Percentiles rank a stretch among this genome's conserved stretches.
phyloP scores from a whole-genome alignment of 768 basidiomycete genomes.

The Mycena vulgaris region DNA sequence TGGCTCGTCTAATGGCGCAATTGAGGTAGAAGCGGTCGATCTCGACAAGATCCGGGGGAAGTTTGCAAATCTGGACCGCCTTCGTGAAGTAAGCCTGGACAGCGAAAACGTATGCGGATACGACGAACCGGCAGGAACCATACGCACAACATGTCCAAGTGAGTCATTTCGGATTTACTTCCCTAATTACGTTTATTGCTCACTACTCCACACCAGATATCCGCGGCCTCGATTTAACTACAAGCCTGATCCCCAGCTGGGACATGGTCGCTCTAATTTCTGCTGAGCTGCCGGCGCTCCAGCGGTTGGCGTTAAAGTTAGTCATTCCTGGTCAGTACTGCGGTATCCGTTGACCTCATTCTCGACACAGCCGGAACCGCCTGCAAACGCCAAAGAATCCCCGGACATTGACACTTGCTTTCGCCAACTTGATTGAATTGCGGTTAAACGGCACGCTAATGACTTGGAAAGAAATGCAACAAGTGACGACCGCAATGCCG shows the following conservation, averaged over 20 bases:
- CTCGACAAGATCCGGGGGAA: slow-evolving; percentile 85
- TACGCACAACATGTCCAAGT: slow-evolving; percentile 78
- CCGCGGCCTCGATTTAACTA: slow-evolving; percentile 86
- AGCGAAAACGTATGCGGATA: slow-evolving; percentile 69
- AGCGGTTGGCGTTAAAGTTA: slow-evolving; percentile 85
- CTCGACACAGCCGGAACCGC: slow-evolving; percentile 74
- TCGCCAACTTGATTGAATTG: slow-evolving; percentile 71
- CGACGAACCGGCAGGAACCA: slow-evolving; percentile 65
- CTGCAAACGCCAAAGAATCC: slow-evolving; percentile 59
- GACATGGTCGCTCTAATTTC: slow-evolving; percentile 74
- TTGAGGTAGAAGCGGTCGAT: slow-evolving; percentile 89
- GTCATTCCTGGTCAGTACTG: slow-evolving; percentile 44
- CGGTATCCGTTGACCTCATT: slow-evolving; percentile 36
- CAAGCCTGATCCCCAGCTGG: slow-evolving; percentile 83
- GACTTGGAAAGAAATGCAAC: slow-evolving; percentile 77
- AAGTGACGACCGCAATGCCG: slow-evolving; percentile 68
- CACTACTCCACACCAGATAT: slow-evolving; percentile 66
- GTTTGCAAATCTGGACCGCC: slow-evolving; percentile 72
- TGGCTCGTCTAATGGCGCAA: slow-evolving; percentile 87
- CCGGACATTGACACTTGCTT: slow-evolving; percentile 56
- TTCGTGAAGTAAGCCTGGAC: slow-evolving; percentile 89
- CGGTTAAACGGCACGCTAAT: slow-evolving; percentile 83
- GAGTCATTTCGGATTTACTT: slow-evolving; percentile 49
- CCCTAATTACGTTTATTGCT: slow-evolving; percentile 8
- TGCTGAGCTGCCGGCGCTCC: slow-evolving; percentile 71